Evolutionary conservation across 805 yeast genomes (phyloP).

Genomic region (Wickerhamiella lipophila): DNA sequence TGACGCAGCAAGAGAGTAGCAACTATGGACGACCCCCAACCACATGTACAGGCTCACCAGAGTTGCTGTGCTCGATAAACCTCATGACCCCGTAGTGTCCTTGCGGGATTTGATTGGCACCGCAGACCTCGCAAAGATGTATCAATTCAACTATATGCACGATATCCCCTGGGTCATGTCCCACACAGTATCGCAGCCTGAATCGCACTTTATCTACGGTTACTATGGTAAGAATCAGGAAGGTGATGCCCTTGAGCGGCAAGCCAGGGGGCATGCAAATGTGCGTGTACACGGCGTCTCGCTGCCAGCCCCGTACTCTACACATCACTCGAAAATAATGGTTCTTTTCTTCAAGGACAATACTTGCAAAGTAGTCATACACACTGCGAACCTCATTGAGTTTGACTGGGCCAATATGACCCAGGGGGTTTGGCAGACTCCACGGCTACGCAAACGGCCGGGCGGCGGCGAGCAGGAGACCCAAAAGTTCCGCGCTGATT

Average conservation of each 20-base stretch:
- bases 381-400: conserved; percentile 26
- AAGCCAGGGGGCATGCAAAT: conserved; percentile 13
- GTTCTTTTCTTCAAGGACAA: conserved; percentile 18
- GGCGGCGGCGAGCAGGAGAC: conserved; percentile 14
- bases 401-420: conserved; percentile 27
- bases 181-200: conserved; percentile 12
- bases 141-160: conserved; percentile 27
- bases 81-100: conserved; percentile 13
- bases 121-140: conserved; percentile 20
- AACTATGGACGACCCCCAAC: not conserved
- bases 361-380: conserved; percentile 23
- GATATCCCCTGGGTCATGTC: conserved; percentile 21
- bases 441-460: conserved; percentile 16
- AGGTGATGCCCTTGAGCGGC: conserved; percentile 2
- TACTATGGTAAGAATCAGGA: conserved; percentile 11
- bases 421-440: conserved; percentile 27
- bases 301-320: not conserved
- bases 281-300: conserved; percentile 16
- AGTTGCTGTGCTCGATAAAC: conserved; percentile 1
- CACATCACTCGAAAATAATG: conserved; percentile 28
- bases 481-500: conserved; percentile 19
- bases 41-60: conserved; percentile 8
- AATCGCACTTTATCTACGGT: conserved; percentile 22
- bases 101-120: conserved; percentile 22
- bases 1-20: conserved; percentile 4